Evolutionary conservation across 441 rosid genomes (phyloP), one percentile per base, ranked within the genome.

Genomic region (Pelargonium hybrid): DNA sequence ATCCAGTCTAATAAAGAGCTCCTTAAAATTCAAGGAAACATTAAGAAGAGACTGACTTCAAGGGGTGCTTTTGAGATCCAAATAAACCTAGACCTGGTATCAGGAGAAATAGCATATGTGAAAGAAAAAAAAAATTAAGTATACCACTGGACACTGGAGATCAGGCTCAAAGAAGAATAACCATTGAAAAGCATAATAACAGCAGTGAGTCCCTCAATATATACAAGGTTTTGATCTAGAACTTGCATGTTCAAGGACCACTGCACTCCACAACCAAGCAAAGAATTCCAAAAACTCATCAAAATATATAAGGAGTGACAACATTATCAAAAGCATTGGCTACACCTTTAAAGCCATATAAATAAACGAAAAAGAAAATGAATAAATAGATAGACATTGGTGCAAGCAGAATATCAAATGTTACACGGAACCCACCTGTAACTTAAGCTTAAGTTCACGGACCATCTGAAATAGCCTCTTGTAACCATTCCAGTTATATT

Each of bases 401-500:
- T 25, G 39, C 37, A 25, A 7, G 37, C 18, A 62, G 7, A 26
- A 62, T 25, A 26, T 37, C 72, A 37, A 69, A 62, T 41, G 41
- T 59, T 15, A 61, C 34, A 75, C 13, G 67, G 69, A 65, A 77
- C 84, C 72, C 71, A 88, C 99, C 94, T 88, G 97, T 79, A 89
- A 78, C 86, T 89, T 92, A 65, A 92, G 90, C 83, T 92, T 87
- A 73, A 85, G 88, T 78, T 92, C 93, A 66, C 79, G 82, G 73
- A 89, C 86, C 83, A 92, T 88, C 83, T 88, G 97, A 77, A 88
- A 88, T 70, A 90, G 94, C 77, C 86, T 85, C 78, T 75, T 82
- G 84, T 94, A 94, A 69, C 98, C 99, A 77, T 76, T 92, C 99
- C 99, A 92, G 75, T 87, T 90, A 83, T 92, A 94, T 70, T 90